These are phyloP conservation scores for Cucurbita ficifolia DNA, from an alignment of 306 rosid genomes.

Conservation along the genomic window DNA sequence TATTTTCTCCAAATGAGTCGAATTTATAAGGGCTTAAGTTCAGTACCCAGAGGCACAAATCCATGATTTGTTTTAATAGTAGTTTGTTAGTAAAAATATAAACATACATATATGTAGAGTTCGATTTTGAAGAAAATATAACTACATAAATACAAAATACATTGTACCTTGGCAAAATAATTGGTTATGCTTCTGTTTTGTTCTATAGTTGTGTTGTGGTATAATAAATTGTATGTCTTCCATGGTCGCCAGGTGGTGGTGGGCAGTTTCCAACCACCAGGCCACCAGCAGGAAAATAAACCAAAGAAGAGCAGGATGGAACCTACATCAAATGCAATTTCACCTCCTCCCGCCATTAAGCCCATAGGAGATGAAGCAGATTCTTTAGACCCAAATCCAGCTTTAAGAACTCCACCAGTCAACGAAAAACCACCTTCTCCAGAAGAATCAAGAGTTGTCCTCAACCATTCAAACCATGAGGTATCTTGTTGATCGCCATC, in stretches of 20 bases:
- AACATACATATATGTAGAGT: not conserved
- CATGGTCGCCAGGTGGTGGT: slow-evolving; percentile 1
- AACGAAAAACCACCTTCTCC: not conserved
- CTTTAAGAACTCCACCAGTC: not conserved
- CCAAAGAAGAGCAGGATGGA: slow-evolving; percentile 1
- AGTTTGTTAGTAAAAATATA: not conserved
- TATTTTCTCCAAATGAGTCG: not conserved
- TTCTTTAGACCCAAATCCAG: not conserved
- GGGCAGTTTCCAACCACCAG: slow-evolving; percentile 5
- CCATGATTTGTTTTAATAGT: not conserved
- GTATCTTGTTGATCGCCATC: not conserved
- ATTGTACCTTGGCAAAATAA: not conserved
- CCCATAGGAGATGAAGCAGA: not conserved
- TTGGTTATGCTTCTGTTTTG: not conserved
- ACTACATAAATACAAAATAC: not conserved
- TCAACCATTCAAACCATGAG: slow-evolving; percentile 4
- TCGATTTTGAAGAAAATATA: not conserved
- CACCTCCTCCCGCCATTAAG: not conserved
- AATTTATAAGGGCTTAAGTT: not conserved
- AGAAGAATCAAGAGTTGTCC: not conserved
- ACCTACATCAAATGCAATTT: not conserved
- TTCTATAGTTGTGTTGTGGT: not conserved
- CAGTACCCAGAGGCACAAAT: not conserved
- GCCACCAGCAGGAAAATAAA: not conserved
- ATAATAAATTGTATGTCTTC: not conserved